Base-by-base conservation (phyloP, 2,329 filamentous ascomycete genomes). In the Cladophialophora immunda region DNA sequence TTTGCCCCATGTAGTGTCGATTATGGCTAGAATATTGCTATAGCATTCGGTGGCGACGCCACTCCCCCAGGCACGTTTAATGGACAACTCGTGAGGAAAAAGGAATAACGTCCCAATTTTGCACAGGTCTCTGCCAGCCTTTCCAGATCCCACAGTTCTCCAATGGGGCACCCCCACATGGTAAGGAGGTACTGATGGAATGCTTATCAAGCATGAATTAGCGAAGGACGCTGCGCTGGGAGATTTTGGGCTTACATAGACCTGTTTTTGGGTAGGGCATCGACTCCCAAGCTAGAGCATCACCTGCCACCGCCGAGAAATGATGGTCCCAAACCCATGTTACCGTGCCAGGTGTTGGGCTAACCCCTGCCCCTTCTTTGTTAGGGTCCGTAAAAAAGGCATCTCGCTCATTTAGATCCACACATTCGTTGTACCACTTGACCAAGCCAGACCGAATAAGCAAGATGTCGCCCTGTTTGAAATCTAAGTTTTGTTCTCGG, bases 1-100 rank as follows among this genome's bases (percentile, higher is more conserved):
- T n/a, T n/a, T n/a, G n/a, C n/a, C n/a, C n/a, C n/a, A n/a, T n/a
- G n/a, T n/a, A n/a, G n/a, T n/a, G n/a, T n/a, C n/a, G n/a, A n/a
- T n/a, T n/a, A n/a, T n/a, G n/a, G n/a, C n/a, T 34, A 34, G 32
- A 34, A 68, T 62, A 7, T n/a, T n/a, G 66, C 66, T 8, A 68
- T 27, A 8, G 34, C 64, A 63, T 63, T 63, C 5, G 63, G 63
- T 2, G 66, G 66, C 11, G 29, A 63, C 5, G 52, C 66, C 13
- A 68, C 66, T 2, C 30, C 66, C 4, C 66, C 66, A 19, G 57
- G 27, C 17, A 76, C 74, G 55, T 85, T 84, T 41, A 85, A 73
- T 0, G 82, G 82, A 52, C 80, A 75, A 11, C 79, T 82, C 0
- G 78, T 77, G 17, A 86, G 73, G 64, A 86, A 85, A 65, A 86